Conservation (phyloP, 768 basidiomycete species). For the Tylopilus intermedius region DNA sequence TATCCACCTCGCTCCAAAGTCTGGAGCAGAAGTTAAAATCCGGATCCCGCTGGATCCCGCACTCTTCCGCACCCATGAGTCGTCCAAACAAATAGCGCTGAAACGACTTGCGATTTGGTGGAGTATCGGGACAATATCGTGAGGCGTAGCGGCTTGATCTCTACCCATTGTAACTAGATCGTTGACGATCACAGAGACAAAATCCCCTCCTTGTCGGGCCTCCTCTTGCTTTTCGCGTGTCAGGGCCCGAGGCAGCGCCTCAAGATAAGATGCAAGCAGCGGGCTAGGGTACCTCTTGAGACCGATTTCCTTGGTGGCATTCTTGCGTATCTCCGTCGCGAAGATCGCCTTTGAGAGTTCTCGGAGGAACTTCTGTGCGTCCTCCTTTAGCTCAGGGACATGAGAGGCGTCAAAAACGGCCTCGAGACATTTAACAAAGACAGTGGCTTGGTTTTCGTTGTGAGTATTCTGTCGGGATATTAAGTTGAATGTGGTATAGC, state of each 20-base stretch:
- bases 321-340: conserved; percentile 63
- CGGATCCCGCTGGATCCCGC: conserved; percentile 86
- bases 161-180: conserved; percentile 58
- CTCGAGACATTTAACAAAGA: conserved; percentile 66
- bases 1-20: conserved; percentile 73
- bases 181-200: conserved; percentile 59
- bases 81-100: conserved; percentile 83
- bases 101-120: conserved; percentile 83
- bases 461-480: conserved; percentile 52
- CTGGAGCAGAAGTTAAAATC: conserved; percentile 68
- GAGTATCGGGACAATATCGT: conserved; percentile 62
- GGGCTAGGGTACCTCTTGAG: conserved; percentile 51
- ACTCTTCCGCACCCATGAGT: conserved; percentile 83
- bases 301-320: conserved; percentile 48
- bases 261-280: conserved; percentile 68
- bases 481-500: not conserved
- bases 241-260: conserved; percentile 72
- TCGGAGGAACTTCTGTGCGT: conserved; percentile 66
- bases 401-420: conserved; percentile 76
- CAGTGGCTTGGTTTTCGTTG: conserved; percentile 67
- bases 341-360: conserved; percentile 71
- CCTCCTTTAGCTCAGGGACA: conserved; percentile 59
- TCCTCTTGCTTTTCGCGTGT: conserved; percentile 62
- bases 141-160: conserved; percentile 41
- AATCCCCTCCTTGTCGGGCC: conserved; percentile 50